Evolutionary conservation across 495 filamentous ascomycete species (phyloP).

Genomic region (Neurospora tetraspora): DNA sequence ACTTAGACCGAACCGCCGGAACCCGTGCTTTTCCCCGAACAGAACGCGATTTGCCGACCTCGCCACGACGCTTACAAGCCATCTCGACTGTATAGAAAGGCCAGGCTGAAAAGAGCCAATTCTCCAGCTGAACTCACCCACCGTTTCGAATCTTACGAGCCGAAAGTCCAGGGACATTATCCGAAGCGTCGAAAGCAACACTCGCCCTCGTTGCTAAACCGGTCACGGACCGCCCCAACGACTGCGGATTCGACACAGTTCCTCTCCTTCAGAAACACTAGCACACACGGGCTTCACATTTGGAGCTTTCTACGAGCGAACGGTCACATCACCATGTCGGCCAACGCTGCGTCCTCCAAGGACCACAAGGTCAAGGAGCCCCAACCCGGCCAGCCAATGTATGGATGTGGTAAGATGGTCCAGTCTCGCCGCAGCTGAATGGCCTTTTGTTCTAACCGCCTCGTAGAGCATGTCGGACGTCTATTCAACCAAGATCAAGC

Average conservation of each 20-base stretch:
- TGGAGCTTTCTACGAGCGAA: conserved; percentile 31
- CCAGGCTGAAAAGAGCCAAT: not conserved
- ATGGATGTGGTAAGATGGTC: conserved; percentile 41
- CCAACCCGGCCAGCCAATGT: conserved; percentile 40
- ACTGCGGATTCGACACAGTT: not conserved
- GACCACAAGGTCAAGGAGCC: conserved; percentile 41
- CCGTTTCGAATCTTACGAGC: not conserved
- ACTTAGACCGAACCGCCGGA: not conserved
- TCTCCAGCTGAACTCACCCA: not conserved
- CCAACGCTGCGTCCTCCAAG: conserved; percentile 36
- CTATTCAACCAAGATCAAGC: conserved; percentile 40
- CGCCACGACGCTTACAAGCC: not conserved
- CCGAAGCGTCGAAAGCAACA: not conserved
- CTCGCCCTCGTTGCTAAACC: not conserved
- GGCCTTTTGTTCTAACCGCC: conserved; percentile 10
- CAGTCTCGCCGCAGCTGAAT: not conserved
- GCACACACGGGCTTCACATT: not conserved
- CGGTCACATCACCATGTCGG: conserved; percentile 27
- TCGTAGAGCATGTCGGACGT: conserved; percentile 42
- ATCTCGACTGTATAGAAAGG: not conserved
- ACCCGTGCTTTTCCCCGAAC: not conserved
- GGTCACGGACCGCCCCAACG: not conserved
- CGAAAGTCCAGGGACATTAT: not conserved
- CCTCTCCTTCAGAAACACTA: not conserved
- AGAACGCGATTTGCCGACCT: not conserved